Evolutionary conservation across 1,284 basidiomycete species (phyloP).

Genomic region (Malassezia cuniculi): DNA sequence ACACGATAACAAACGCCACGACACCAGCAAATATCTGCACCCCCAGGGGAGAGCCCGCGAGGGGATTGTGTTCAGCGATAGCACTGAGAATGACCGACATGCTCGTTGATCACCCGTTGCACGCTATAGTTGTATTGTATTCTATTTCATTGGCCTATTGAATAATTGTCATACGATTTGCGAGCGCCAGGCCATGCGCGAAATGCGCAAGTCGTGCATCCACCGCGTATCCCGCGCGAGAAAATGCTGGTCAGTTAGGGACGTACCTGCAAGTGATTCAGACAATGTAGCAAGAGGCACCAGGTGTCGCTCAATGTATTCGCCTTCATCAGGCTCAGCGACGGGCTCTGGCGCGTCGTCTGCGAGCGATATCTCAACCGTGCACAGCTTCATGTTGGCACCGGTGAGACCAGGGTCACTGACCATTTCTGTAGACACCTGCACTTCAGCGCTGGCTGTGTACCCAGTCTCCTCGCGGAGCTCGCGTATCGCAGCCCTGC

Average conservation of each 20-base stretch:
- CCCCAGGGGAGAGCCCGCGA: no score
- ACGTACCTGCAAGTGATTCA: conserved; percentile 25
- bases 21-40: no score
- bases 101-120: no score
- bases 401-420: conserved; percentile 37
- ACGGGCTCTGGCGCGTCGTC: conserved; percentile 36
- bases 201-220: conserved; percentile 40
- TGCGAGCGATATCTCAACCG: conserved; percentile 30
- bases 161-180: no score
- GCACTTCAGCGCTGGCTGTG: conserved; percentile 24
- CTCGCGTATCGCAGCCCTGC: conserved; percentile 34
- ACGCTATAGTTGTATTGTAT: no score
- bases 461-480: conserved; percentile 43
- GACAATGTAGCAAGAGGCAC: conserved; percentile 30
- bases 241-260: conserved; percentile 19
- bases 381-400: conserved; percentile 37
- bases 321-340: conserved; percentile 40
- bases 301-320: conserved; percentile 40
- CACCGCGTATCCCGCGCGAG: conserved; percentile 27
- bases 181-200: conserved; percentile 32
- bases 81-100: no score
- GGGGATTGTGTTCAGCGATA: no score
- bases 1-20: conserved; percentile 14
- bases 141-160: no score
- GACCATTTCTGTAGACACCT: conserved; percentile 25